Percentiles rank a stretch among this genome's conserved stretches.
Evolutionary conservation across 2,329 filamentous ascomycete genomes (phyloP).

Genomic region (Nannizziopsis arthrosporioides): DNA sequence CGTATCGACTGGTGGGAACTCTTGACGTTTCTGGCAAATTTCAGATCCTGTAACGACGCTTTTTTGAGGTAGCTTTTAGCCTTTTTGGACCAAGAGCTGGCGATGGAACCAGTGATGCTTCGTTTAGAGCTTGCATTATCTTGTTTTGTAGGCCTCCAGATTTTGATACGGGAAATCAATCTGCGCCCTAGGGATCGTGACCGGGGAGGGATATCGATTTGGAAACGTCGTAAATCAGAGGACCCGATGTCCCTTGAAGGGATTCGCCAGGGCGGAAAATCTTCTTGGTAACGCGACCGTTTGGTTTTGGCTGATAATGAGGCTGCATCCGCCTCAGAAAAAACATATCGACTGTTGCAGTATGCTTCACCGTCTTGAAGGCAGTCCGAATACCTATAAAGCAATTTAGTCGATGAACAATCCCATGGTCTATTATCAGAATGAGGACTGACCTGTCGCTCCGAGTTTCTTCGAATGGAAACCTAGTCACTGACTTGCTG

Average conservation of each 20-base stretch:
- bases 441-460: constrained; percentile 1
- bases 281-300: not conserved
- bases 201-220: constrained; percentile 4
- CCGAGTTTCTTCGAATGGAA: not conserved
- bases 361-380: constrained; percentile 5
- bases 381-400: constrained; percentile 5
- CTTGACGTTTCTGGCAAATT: not conserved
- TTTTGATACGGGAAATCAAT: constrained; percentile 3
- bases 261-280: not conserved
- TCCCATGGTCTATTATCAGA: not conserved
- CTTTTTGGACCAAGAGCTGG: constrained; percentile 9
- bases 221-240: constrained; percentile 7
- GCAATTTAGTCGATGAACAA: not conserved
- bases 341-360: not conserved
- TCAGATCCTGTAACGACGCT: not conserved
- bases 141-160: not conserved
- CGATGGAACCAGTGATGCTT: constrained; percentile 8
- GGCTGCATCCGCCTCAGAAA: not conserved
- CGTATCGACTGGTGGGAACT: constrained; percentile 8
- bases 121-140: constrained; percentile 5
- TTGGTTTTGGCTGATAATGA: not conserved
- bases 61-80: constrained; percentile 3
- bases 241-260: constrained; percentile 2
- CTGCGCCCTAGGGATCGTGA: constrained; percentile 7
- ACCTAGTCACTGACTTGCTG: not conserved